Conservation (phyloP, 2,329 filamentous ascomycete species). For the Dothidotthia symphoricarpi region DNA sequence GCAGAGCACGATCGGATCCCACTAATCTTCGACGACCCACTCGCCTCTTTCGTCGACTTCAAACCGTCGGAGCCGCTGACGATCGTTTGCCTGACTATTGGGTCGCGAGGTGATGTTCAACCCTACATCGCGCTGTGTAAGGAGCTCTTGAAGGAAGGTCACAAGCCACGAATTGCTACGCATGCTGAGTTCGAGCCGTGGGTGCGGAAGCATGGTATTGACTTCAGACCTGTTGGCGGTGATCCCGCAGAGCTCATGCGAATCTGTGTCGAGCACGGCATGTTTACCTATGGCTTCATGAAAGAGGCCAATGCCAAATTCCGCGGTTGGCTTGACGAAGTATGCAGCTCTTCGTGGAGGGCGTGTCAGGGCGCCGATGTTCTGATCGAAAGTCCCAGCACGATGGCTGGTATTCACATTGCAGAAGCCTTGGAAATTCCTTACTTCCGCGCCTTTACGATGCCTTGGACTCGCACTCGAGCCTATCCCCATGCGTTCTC, state of each 20-base stretch:
- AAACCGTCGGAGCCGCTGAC: slow-evolving; percentile 76
- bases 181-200: slow-evolving; percentile 86
- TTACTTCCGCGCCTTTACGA: slow-evolving; percentile 96
- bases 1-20: slow-evolving; percentile 60
- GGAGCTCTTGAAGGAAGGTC: slow-evolving; percentile 81
- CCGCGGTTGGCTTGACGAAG: slow-evolving; percentile 89
- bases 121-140: slow-evolving; percentile 97
- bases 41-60: slow-evolving; percentile 85
- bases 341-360: slow-evolving; percentile 76
- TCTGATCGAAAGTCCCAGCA: slow-evolving; percentile 90
- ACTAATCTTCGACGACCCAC: slow-evolving; percentile 85
- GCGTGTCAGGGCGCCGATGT: slow-evolving; percentile 86
- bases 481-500: slow-evolving; percentile 97
- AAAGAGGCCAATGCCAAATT: slow-evolving; percentile 73
- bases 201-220: slow-evolving; percentile 90
- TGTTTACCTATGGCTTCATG: slow-evolving; percentile 91
- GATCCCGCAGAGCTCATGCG: slow-evolving; percentile 94
- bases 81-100: slow-evolving; percentile 93
- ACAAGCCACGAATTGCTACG: slow-evolving; percentile 83
- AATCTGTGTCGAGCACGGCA: slow-evolving; percentile 94
- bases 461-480: slow-evolving; percentile 96
- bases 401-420: slow-evolving; percentile 97
- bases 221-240: slow-evolving; percentile 83
- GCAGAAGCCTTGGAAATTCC: slow-evolving; percentile 89
- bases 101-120: slow-evolving; percentile 92